Conservation (phyloP, 805 yeast species). For the Cyberlindnera xylosilytica region DNA sequence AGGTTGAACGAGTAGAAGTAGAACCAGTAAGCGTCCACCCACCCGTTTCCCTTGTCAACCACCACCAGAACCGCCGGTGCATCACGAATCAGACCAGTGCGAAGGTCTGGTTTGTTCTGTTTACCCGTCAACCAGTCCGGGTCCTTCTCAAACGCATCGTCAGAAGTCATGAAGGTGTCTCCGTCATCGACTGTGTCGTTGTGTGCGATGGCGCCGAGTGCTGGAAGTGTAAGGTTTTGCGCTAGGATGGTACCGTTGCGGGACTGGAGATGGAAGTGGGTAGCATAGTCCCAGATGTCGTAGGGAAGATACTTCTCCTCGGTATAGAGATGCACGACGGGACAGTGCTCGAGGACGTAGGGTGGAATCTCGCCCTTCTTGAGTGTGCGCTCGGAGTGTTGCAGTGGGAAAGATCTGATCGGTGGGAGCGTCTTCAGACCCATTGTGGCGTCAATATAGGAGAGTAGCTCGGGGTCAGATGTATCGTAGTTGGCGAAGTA, state of each 20-base stretch:
- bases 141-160: constrained; percentile 67
- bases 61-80: constrained; percentile 84
- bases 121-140: constrained; percentile 87
- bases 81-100: constrained; percentile 64
- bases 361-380: constrained; percentile 56
- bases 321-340: constrained; percentile 80
- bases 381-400: constrained; percentile 34
- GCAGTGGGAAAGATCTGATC: constrained; percentile 30
- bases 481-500: neutral
- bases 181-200: constrained; percentile 28
- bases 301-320: constrained; percentile 88
- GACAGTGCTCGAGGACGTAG: constrained; percentile 64
- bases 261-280: constrained; percentile 58
- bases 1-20: constrained; percentile 90
- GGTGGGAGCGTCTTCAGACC: no score
- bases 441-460: constrained; percentile 7
- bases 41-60: constrained; percentile 89
- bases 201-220: constrained; percentile 32
- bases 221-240: constrained; percentile 18
- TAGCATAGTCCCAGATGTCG: constrained; percentile 67
- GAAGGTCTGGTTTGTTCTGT: constrained; percentile 61
- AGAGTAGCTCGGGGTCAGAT: constrained; percentile 1
- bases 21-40: constrained; percentile 96
- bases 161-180: constrained; percentile 51
- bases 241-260: constrained; percentile 42